Evolutionary conservation across 2,329 filamentous ascomycete genomes (phyloP), one percentile per base, ranked within the genome.

Genomic region (Diaporthe ampelina): DNA sequence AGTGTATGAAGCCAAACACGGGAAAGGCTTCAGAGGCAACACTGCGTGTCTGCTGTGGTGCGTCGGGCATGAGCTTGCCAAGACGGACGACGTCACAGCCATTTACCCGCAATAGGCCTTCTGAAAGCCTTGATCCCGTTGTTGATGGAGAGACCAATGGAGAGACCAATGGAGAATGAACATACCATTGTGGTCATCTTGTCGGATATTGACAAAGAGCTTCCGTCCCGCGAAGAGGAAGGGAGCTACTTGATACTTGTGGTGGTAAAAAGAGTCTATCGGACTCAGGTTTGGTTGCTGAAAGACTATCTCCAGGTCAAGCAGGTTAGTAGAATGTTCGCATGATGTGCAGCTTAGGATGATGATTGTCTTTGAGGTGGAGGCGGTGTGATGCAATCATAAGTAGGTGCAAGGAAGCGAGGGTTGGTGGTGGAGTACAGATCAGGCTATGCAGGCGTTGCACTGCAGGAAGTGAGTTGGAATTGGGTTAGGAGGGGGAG

Each of bases 121-220:
- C 3, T 4, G 15, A 40, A n/a, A 57, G 19, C 35, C 32, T 61
- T n/a, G 8, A 50, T 13, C n/a, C 13, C 9, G 37, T n/a, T 4
- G 15, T 37, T 13, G 63, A 21, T 10, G 32, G 9, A 48, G 13
- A 43, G 59, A 70, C n/a, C 32, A 15, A 21, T 10, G 32, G 9
- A 48, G 13, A 43, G 59, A 70, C n/a, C 32, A 15, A 19, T 19
- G 57, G 17, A 70, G 10, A 48, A 48, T 15, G 19, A 37, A 78
- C 86, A 76, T 85, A 88, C 87, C 87, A 88, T 88, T 75, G 87
- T 88, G 76, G 87, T 88, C 87, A 88, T 88, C 52, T 80, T 85
- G 79, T 76, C 77, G 70, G 76, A 29, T 70, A 50, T 71, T 76
- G 73, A 29, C 24, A n/a, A 21, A 15, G 57, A 45, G 67, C 48